phyloP scores from a whole-genome alignment of 2,329 filamentous ascomycete species.

The Cryphonectria naterciae region DNA sequence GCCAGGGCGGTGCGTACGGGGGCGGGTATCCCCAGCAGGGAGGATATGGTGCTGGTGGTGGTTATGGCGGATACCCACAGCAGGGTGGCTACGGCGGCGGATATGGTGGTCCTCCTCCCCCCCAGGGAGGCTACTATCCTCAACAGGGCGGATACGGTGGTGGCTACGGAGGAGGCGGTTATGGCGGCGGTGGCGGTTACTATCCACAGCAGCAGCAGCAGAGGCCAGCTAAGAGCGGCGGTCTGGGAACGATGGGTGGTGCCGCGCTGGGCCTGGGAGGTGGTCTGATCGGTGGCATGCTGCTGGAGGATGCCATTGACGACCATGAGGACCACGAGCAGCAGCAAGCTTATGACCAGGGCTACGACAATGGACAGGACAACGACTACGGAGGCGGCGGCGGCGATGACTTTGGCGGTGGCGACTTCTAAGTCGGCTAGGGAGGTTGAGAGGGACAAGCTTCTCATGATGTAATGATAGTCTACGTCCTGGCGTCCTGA shows the following conservation, averaged over 20 bases:
- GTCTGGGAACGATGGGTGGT: slow-evolving; percentile 72
- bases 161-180: slow-evolving; percentile 41
- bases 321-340: slow-evolving; percentile 49
- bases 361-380: slow-evolving; percentile 49
- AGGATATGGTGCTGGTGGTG: slow-evolving; percentile 33
- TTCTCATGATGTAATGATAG: not conserved
- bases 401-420: slow-evolving; percentile 39
- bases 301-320: slow-evolving; percentile 71
- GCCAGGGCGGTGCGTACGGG: slow-evolving; percentile 36
- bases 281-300: slow-evolving; percentile 76
- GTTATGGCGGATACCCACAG: slow-evolving; percentile 37
- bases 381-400: slow-evolving; percentile 39
- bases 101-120: slow-evolving; percentile 30
- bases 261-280: slow-evolving; percentile 80
- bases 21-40: slow-evolving; percentile 37
- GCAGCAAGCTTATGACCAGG: slow-evolving; percentile 60
- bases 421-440: slow-evolving; percentile 33
- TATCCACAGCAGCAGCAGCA: slow-evolving; percentile 48
- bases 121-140: slow-evolving; percentile 23
- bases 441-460: not conserved
- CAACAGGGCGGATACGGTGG: slow-evolving; percentile 36
- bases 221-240: slow-evolving; percentile 44
- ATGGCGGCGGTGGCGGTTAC: slow-evolving; percentile 48
- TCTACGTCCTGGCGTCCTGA: slow-evolving; percentile 16
- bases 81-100: slow-evolving; percentile 40